Evolutionary conservation across 176 grass and related monocot genomes (phyloP), one percentile per base, ranked within the genome.

Genomic region (Oryza longistaminata): DNA sequence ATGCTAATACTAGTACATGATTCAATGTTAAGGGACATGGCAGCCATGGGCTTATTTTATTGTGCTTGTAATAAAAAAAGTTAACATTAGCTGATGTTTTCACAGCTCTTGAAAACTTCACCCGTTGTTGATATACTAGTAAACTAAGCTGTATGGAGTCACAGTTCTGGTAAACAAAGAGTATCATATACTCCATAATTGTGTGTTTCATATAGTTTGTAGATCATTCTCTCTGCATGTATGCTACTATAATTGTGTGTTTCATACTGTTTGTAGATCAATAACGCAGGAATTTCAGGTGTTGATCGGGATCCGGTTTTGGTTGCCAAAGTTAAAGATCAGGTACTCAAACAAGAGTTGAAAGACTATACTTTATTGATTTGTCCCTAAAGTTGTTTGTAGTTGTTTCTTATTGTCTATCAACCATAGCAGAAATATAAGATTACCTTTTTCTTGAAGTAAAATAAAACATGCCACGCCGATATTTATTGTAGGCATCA

Each of bases 231-330:
- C 3, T 82, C 78, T 73, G 29, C 15, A 42, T 10, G 55, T 81
- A 2, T 6, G 37, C 33, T 44, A 73, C 64, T 33, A 58, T 55
- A 65, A 73, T 31, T 31, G 0, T 25, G 0, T 12, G 31, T 3
- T 79, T 40, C 45, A 11, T 82, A 2, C 27, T 73, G 1, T 71
- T 17, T 90, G 25, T 68, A 95, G 90, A 84, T 95, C 69, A 95
- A 95, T 11, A 95, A 92, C 77, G 93, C 85, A 7, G 90, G 82
- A 14, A 77, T 95, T 86, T 55, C 85, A 70, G 90, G 90, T 64
- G 87, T 89, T 37, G 29, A 77, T 13, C 70, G 86, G 5, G 85
- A 88, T 83, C 89, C 80, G 44, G 70, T 70, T 84, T 74, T 90
- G 22, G 50, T 84, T 80, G 79, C 89, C 0, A 29, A 83, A 79